Conservation (phyloP, 805 yeast species). For the Kregervanrija pseudodelftensis region DNA sequence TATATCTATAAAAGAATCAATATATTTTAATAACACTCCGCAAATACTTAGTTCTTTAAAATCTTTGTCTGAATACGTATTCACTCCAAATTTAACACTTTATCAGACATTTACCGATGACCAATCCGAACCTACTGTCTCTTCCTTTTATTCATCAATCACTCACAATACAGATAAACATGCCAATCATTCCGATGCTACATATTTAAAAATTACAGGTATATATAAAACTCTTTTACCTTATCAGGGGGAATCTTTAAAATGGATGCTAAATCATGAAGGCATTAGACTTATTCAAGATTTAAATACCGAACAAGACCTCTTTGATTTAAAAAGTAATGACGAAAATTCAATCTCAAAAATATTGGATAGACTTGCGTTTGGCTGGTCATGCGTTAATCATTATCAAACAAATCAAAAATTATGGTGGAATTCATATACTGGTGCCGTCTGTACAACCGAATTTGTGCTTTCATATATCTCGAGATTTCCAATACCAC, state of each 20-base stretch:
- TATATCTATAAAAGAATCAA: constrained; percentile 13
- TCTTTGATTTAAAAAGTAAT: neutral
- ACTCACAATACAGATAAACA: constrained; percentile 34
- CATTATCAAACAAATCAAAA: neutral
- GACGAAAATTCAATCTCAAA: constrained; percentile 22
- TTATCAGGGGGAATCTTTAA: constrained; percentile 48
- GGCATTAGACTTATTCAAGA: constrained; percentile 24
- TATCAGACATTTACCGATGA: constrained; percentile 16
- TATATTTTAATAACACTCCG: constrained; percentile 10
- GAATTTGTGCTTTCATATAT: constrained; percentile 23
- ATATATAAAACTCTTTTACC: constrained; percentile 21
- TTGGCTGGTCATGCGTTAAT: constrained; percentile 43
- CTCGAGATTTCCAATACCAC: constrained; percentile 3
- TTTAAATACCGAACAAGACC: constrained; percentile 12
- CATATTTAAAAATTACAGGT: constrained; percentile 10
- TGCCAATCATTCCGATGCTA: constrained; percentile 6
- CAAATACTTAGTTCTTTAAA: constrained; percentile 16
- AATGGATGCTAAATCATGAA: constrained; percentile 52
- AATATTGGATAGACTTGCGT: constrained; percentile 36
- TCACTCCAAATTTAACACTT: constrained; percentile 12
- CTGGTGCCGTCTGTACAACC: constrained; percentile 38
- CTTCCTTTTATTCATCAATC: constrained; percentile 42
- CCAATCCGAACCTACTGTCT: constrained; percentile 17
- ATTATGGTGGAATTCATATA: constrained; percentile 44
- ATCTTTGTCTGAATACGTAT: constrained; percentile 9